Conservation (phyloP, 2,329 filamentous ascomycete species). For the Hawksworthiomyces lignivorus region DNA sequence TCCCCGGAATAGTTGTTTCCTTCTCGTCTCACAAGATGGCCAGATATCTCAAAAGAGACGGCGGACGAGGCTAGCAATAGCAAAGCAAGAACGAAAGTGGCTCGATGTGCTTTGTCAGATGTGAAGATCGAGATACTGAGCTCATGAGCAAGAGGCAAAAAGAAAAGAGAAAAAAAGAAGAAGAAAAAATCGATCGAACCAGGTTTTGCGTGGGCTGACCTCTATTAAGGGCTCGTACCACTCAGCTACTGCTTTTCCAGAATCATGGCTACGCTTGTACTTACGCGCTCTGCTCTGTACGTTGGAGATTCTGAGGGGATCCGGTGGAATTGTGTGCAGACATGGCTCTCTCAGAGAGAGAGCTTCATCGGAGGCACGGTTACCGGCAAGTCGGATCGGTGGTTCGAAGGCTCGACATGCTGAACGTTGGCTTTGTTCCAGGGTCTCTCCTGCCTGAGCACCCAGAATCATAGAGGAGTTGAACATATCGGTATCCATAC, state of each 20-base stretch:
- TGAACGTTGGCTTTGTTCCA: too few species aligned
- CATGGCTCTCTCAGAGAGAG: too few species aligned
- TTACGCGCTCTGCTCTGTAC: too few species aligned
- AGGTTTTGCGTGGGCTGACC: background rate
- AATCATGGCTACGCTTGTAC: slow-evolving; percentile 1
- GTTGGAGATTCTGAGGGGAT: too few species aligned
- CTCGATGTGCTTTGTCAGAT: background rate
- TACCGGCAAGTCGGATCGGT: slow-evolving; percentile 4
- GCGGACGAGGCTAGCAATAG: too few species aligned
- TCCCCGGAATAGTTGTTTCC: too few species aligned
- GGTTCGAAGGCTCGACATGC: too few species aligned
- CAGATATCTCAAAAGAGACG: too few species aligned
- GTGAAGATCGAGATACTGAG: background rate
- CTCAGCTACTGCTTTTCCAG: slow-evolving; percentile 7
- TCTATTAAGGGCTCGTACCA: slow-evolving; percentile 3
- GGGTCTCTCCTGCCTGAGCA: background rate
- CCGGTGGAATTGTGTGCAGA: too few species aligned
- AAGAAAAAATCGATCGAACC: background rate
- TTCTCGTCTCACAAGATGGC: background rate
- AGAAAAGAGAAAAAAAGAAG: background rate
- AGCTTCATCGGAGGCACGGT: background rate
- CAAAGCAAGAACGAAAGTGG: too few species aligned
- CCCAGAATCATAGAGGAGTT: background rate
- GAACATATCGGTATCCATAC: slow-evolving; percentile 8
- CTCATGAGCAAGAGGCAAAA: background rate